Evolutionary conservation across 169 alveolate genomes (phyloP).

Genomic region (Cryptosporidium viatorum): DNA sequence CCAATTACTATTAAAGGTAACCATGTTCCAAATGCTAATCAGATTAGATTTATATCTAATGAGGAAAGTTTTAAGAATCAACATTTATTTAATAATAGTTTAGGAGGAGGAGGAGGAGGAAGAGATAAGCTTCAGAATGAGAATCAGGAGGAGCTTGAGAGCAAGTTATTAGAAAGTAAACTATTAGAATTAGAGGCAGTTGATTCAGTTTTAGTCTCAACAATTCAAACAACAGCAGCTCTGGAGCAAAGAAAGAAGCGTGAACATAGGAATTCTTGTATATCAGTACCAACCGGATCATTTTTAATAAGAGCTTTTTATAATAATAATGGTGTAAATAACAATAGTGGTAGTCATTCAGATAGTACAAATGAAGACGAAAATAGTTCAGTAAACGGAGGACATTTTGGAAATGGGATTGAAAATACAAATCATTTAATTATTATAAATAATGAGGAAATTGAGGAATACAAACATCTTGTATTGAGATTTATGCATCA

Average conservation of each 20-base stretch:
- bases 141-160: background rate
- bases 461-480: slow-evolving; percentile 53
- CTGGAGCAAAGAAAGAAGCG: slow-evolving; percentile 65
- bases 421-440: slow-evolving; percentile 12
- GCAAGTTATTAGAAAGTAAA: slow-evolving; percentile 16
- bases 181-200: slow-evolving; percentile 61
- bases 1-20: slow-evolving; percentile 62
- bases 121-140: background rate
- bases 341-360: slow-evolving; percentile 11
- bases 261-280: slow-evolving; percentile 45
- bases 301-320: slow-evolving; percentile 23
- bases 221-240: slow-evolving; percentile 74
- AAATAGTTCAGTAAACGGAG: slow-evolving; percentile 3
- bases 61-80: background rate
- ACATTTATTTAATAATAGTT: background rate
- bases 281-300: slow-evolving; percentile 56
- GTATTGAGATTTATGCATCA: slow-evolving; percentile 69
- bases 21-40: slow-evolving; percentile 68
- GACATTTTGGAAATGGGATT: background rate
- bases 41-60: slow-evolving; percentile 42
- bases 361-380: slow-evolving; percentile 63
- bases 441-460: slow-evolving; percentile 35
- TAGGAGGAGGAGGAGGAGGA: background rate
- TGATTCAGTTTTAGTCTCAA: slow-evolving; percentile 62
- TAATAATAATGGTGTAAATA: slow-evolving; percentile 1